Evolutionary conservation across 495 filamentous ascomycete species (phyloP).

Genomic region (Hyaloscypha bicolor): DNA sequence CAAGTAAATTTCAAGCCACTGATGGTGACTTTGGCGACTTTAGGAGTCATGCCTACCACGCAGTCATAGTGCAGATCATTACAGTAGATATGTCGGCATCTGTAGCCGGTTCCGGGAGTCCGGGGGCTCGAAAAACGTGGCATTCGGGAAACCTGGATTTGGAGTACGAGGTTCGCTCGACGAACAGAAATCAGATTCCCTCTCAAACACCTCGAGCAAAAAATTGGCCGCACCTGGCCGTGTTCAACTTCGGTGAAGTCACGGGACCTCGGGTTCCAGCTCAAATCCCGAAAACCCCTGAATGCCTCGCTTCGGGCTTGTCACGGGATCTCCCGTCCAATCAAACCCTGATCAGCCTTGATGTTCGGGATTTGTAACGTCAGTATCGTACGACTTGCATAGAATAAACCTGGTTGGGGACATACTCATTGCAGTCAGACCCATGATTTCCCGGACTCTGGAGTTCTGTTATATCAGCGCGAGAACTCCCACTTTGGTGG

Average conservation of each 20-base stretch:
- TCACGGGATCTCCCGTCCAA: not conserved
- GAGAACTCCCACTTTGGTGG: not conserved
- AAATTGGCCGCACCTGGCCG: not conserved
- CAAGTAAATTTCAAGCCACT: not conserved
- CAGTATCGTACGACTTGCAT: not conserved
- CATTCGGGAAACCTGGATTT: not conserved
- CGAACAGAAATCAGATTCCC: not conserved
- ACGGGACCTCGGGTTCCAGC: not conserved
- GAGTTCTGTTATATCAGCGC: not conserved
- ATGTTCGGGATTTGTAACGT: not conserved
- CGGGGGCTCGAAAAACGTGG: not conserved
- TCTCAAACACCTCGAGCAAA: not conserved
- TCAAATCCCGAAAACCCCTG: not conserved
- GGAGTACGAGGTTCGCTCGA: not conserved
- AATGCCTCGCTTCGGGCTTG: not conserved
- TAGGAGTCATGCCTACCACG: not conserved
- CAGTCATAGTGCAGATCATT: not conserved
- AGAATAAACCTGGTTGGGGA: no score
- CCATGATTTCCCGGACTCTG: not conserved
- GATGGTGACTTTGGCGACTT: not conserved
- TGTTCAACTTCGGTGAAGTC: not conserved
- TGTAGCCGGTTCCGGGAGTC: not conserved
- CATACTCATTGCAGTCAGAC: no score
- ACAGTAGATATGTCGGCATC: not conserved
- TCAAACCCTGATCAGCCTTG: not conserved